These are phyloP conservation scores for Sporothrix brunneoviolacea DNA, from an alignment of 2,329 filamentous ascomycete genomes.

Conservation along the genomic window DNA sequence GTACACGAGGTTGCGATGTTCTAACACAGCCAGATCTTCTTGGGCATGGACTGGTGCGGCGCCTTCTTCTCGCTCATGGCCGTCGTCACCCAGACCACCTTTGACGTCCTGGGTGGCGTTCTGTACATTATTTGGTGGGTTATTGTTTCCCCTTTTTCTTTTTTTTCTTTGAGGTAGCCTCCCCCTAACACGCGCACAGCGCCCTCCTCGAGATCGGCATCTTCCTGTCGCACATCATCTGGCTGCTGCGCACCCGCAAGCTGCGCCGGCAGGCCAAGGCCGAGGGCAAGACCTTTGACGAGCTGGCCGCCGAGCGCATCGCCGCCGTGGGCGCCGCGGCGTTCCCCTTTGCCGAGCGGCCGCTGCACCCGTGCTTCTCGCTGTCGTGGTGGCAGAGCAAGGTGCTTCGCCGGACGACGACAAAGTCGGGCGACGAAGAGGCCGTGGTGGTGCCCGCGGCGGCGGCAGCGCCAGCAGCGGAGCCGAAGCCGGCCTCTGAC, in stretches of 20 bases:
- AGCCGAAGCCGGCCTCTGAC: too few relatives aligned
- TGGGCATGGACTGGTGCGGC: constrained; percentile 53
- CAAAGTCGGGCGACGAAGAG: too few relatives aligned
- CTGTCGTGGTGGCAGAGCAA: constrained; percentile 5
- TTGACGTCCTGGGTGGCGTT: constrained; percentile 54
- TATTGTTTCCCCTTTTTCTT: not conserved
- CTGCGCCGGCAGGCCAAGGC: constrained; percentile 46
- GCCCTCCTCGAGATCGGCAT: constrained; percentile 54
- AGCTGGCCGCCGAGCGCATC: constrained; percentile 35
- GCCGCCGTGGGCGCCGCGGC: constrained; percentile 22
- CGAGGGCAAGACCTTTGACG: constrained; percentile 48
- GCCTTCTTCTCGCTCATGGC: constrained; percentile 60
- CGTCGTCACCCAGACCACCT: constrained; percentile 52
- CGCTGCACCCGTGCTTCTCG: constrained; percentile 9
- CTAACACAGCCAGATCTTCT: constrained; percentile 40
- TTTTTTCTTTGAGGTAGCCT: not conserved
- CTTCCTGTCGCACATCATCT: constrained; percentile 51
- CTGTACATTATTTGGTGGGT: constrained; percentile 55
- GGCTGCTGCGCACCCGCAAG: constrained; percentile 48
- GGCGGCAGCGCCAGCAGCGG: too few relatives aligned
- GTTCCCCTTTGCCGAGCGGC: constrained; percentile 33
- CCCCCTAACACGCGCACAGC: constrained; percentile 29
- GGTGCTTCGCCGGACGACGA: too few relatives aligned
- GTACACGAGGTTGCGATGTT: too few relatives aligned
- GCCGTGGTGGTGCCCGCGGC: too few relatives aligned